A percentile compares a stretch with the other conserved stretches of the same genome.
Conservation (phyloP, 1,139 yeast genomes). For the Zygoascus meyerae region DNA sequence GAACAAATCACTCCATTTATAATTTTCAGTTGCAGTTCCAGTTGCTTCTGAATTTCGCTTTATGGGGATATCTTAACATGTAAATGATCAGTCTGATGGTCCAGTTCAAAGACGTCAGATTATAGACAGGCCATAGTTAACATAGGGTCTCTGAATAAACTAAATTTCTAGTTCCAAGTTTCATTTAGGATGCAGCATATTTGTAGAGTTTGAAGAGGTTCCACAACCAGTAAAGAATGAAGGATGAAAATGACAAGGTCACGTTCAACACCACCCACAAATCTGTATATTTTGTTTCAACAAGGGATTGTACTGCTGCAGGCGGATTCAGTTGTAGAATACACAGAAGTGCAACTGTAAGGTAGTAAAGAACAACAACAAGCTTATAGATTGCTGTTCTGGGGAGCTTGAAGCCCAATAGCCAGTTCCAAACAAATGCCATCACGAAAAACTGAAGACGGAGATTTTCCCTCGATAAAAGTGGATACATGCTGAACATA, state of each 20-base stretch:
- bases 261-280: slow-evolving; percentile 78
- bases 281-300: slow-evolving; percentile 55
- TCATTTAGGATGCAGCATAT: slow-evolving; percentile 8
- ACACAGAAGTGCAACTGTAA: slow-evolving; percentile 49
- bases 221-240: slow-evolving; percentile 76
- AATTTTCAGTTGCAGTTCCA: slow-evolving; percentile 18
- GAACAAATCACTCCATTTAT: slow-evolving; percentile 25
- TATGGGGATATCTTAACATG: slow-evolving; percentile 21
- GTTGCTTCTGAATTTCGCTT: slow-evolving; percentile 26
- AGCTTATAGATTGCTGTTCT: slow-evolving; percentile 49
- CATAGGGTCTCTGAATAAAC: too few relatives aligned
- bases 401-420: slow-evolving; percentile 49
- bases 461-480: slow-evolving; percentile 70
- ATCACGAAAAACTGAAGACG: slow-evolving; percentile 63
- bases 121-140: slow-evolving; percentile 1
- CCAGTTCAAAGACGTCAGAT: background rate
- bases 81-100: too few relatives aligned
- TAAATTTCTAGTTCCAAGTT: too few relatives aligned
- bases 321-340: slow-evolving; percentile 41
- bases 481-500: slow-evolving; percentile 81
- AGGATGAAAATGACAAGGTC: slow-evolving; percentile 67
- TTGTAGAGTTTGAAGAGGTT: slow-evolving; percentile 45
- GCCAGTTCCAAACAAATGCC: slow-evolving; percentile 71
- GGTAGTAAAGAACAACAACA: slow-evolving; percentile 54
- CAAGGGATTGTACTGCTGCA: slow-evolving; percentile 2